Conservation (phyloP, 331 rosid genomes). For the Stylosanthes scabra region DNA sequence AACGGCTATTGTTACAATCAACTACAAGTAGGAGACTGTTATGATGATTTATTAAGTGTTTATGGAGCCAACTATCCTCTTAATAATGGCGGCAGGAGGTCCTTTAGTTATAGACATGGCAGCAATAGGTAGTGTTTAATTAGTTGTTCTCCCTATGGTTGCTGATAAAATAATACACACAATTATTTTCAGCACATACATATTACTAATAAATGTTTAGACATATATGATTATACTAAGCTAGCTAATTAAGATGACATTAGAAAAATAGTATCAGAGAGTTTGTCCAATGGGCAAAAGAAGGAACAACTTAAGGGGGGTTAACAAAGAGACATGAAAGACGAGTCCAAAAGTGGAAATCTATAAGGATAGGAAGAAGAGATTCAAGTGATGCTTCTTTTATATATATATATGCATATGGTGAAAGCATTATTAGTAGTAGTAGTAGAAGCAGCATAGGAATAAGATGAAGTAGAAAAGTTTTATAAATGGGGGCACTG, state of each 20-base stretch:
- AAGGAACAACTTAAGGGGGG: slow-evolving; percentile 8
- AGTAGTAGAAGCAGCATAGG: not conserved
- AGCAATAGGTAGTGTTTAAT: too few species aligned
- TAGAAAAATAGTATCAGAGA: too few species aligned
- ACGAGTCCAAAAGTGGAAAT: slow-evolving; percentile 6
- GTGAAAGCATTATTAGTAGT: not conserved
- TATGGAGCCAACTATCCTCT: not conserved
- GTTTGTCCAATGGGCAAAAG: not conserved
- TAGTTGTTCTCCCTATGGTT: too few species aligned
- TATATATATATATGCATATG: not conserved
- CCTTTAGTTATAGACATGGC: too few species aligned
- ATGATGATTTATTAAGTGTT: not conserved
- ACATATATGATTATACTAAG: too few species aligned
- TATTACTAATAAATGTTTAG: too few species aligned
- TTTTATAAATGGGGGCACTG: not conserved
- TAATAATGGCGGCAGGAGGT: too few species aligned
- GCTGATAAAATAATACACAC: too few species aligned
- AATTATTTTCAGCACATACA: too few species aligned
- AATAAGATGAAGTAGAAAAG: not conserved
- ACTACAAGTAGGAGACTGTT: too few species aligned
- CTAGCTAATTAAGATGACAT: too few species aligned
- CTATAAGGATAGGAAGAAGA: not conserved
- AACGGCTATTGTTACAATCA: too few species aligned
- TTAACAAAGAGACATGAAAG: slow-evolving; percentile 23
- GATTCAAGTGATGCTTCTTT: not conserved